Evolutionary conservation across 129 eudicot species (phyloP).

Genomic region (Apium graveolens): DNA sequence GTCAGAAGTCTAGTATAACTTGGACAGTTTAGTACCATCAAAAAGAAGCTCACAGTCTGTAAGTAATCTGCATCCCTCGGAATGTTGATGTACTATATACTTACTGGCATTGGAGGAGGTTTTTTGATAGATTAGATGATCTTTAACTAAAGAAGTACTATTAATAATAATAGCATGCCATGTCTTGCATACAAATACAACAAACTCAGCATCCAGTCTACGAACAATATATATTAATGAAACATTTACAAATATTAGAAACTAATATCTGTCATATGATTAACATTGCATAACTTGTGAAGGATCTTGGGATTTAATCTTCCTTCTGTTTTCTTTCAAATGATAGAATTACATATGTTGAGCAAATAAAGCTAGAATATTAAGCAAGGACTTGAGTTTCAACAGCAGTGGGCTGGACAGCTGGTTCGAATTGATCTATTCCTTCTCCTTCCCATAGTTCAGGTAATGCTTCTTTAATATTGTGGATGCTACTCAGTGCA

Average conservation of each 20-base stretch:
- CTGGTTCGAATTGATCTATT: constrained; percentile 42
- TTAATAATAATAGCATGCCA: neutral
- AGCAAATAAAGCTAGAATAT: constrained; percentile 9
- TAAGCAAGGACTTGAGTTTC: constrained; percentile 67
- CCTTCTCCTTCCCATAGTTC: constrained; percentile 57
- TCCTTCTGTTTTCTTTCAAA: neutral
- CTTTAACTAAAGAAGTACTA: no score
- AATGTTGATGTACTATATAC: no score
- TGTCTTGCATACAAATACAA: neutral
- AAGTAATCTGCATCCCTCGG: no score
- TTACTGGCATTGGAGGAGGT: no score
- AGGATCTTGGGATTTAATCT: neutral
- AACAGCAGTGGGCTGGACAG: constrained; percentile 33
- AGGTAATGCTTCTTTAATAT: constrained; percentile 77
- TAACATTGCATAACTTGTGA: neutral
- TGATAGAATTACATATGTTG: neutral
- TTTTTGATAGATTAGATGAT: no score
- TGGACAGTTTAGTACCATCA: no score
- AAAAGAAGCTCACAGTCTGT: no score
- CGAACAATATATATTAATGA: no score
- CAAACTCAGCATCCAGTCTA: no score
- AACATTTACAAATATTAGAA: no score
- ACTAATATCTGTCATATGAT: no score
- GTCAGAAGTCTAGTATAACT: no score
- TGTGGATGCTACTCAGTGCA: constrained; percentile 79